Conservation (phyloP, 2,329 filamentous ascomycete species). For the Tolypocladium tundrense region DNA sequence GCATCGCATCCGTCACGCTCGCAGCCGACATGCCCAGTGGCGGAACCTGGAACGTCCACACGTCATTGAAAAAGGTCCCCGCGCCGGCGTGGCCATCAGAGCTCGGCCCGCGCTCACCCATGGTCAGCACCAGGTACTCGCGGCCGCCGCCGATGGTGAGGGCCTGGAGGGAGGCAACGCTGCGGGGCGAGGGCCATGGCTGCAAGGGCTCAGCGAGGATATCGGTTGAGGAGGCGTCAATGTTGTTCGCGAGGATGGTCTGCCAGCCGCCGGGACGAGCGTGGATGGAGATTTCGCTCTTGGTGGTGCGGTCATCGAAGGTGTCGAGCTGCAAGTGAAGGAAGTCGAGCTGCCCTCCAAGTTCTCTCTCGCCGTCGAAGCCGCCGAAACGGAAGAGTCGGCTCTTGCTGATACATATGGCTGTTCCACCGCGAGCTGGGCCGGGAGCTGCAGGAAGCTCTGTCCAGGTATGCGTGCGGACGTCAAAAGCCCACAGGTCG, state of each 20-base stretch:
- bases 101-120: conserved; percentile 46
- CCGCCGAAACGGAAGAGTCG: conserved; percentile 72
- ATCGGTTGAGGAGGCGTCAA: conserved; percentile 22
- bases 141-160: conserved; percentile 48
- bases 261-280: conserved; percentile 44
- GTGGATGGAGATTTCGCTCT: conserved; percentile 38
- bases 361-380: conserved; percentile 59
- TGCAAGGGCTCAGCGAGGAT: conserved; percentile 23
- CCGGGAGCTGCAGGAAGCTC: conserved; percentile 57
- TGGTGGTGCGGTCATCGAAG: conserved; percentile 38
- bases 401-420: conserved; percentile 52
- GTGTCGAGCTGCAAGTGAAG: conserved; percentile 46
- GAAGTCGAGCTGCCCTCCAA: conserved; percentile 63
- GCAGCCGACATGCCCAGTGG: conserved; percentile 43
- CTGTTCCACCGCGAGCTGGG: conserved; percentile 54
- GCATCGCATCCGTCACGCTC: conserved; percentile 44
- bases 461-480: conserved; percentile 55
- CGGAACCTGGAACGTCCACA: conserved; percentile 55
- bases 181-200: conserved; percentile 41
- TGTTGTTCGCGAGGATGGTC: conserved; percentile 31
- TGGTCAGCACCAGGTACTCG: conserved; percentile 51
- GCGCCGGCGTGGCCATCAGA: conserved; percentile 37
- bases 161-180: conserved; percentile 42
- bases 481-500: conserved; percentile 72
- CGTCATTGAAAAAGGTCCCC: conserved; percentile 46